Evolutionary conservation across 1,284 basidiomycete genomes (phyloP).

Genomic region (Mycena sp.): DNA sequence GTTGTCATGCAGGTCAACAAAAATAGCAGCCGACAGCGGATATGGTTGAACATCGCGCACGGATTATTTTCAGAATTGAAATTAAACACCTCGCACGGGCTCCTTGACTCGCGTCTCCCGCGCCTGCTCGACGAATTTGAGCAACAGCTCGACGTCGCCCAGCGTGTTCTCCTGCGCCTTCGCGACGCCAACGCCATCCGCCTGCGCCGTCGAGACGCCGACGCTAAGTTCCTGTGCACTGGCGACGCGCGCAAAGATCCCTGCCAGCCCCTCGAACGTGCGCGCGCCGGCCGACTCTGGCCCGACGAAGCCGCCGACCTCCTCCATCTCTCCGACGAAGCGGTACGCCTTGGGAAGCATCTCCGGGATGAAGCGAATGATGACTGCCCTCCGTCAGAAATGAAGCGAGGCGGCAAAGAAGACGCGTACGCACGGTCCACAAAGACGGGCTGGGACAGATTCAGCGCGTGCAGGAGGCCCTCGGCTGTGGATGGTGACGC

Average conservation of each 20-base stretch:
- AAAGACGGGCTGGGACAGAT: slow-evolving; percentile 34
- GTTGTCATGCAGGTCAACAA: no score
- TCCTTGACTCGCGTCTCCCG: slow-evolving; percentile 6
- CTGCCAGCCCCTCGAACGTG: slow-evolving; percentile 30
- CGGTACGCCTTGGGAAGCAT: slow-evolving; percentile 39
- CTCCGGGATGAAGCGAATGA: slow-evolving; percentile 32
- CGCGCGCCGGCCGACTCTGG: slow-evolving; percentile 10
- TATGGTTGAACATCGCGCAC: no score
- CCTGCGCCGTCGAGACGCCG: no score
- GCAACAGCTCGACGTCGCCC: slow-evolving; percentile 15
- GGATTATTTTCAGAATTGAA: no score
- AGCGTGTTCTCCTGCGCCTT: no score
- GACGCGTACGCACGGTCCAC: slow-evolving; percentile 28
- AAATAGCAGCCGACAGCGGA: no score
- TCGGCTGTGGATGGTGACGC: slow-evolving; percentile 38
- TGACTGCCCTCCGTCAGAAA: not conserved
- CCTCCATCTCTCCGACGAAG: slow-evolving; percentile 40
- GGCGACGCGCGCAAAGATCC: slow-evolving; percentile 29
- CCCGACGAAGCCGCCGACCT: slow-evolving; percentile 35
- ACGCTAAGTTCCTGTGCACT: slow-evolving; percentile 17
- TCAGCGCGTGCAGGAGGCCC: slow-evolving; percentile 36
- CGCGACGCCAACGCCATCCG: no score
- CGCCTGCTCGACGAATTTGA: slow-evolving; percentile 28
- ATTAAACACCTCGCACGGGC: no score
- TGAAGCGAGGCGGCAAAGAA: not conserved